Percentiles rank a stretch among this genome's conserved stretches.
Evolutionary conservation across 108 stramenopile species (phyloP).

Genomic region (Skeletonema potamos): DNA sequence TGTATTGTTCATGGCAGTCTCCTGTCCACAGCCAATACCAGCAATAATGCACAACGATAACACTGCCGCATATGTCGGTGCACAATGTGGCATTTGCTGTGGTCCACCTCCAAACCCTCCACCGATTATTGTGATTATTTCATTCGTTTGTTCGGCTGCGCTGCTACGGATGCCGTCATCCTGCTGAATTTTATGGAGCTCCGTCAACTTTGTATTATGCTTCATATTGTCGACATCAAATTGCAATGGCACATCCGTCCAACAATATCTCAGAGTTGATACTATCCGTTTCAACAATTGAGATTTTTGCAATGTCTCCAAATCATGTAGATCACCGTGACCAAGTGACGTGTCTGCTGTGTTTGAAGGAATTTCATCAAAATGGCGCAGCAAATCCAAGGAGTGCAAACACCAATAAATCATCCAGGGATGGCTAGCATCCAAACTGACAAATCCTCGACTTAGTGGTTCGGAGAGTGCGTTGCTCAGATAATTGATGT

Average conservation of each 20-base stretch:
- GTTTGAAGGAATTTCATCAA: constrained; percentile 26
- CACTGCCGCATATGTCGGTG: constrained; percentile 95
- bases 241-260: constrained; percentile 27
- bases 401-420: constrained; percentile 95
- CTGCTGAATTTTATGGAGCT: constrained; percentile 6
- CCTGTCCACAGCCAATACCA: constrained; percentile 2
- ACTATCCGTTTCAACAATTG: constrained; percentile 55
- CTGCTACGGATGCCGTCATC: neutral
- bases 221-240: constrained; percentile 12
- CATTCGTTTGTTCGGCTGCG: neutral
- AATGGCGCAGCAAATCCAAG: constrained; percentile 79
- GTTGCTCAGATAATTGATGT: constrained; percentile 43
- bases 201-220: constrained; percentile 17
- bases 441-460: constrained; percentile 80
- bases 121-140: constrained; percentile 15
- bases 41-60: constrained; percentile 72
- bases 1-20: neutral
- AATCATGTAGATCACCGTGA: constrained; percentile 1
- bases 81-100: constrained; percentile 90
- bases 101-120: constrained; percentile 98
- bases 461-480: constrained; percentile 34
- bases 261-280: constrained; percentile 64
- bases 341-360: neutral
- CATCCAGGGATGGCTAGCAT: constrained; percentile 97
- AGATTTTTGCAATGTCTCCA: constrained; percentile 23